Evolutionary conservation across 225 moss, liverwort and hornwort species (phyloP).

Genomic region (Takakia lepidozioides): DNA sequence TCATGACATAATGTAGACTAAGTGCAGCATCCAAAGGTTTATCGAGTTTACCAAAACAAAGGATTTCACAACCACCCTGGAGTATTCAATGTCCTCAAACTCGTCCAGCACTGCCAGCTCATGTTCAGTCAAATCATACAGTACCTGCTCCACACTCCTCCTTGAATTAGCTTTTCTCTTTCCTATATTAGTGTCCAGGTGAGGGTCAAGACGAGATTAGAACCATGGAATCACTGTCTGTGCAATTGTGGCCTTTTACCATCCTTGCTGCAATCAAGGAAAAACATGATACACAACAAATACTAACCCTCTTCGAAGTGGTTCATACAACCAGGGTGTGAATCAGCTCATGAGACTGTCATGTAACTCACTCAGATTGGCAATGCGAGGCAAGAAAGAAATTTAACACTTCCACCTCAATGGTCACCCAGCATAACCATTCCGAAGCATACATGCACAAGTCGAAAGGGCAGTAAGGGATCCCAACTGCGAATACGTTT

Average conservation of each 20-base stretch:
- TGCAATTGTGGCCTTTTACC: no score
- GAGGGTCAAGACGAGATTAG: no score
- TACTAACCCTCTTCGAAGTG: neutral
- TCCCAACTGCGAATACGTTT: no score
- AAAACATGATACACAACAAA: neutral
- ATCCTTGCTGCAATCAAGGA: neutral
- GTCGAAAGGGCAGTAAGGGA: no score
- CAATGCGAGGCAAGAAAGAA: neutral
- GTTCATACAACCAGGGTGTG: neutral
- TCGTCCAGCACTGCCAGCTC: conserved; percentile 65
- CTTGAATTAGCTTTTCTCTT: conserved; percentile 4
- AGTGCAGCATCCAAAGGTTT: no score
- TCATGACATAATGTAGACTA: no score
- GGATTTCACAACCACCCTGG: conserved; percentile 44
- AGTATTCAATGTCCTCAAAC: conserved; percentile 79
- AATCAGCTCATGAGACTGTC: neutral
- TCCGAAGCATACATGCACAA: no score
- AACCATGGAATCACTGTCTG: no score
- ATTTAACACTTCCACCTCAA: neutral
- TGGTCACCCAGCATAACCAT: neutral
- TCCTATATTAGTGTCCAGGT: no score
- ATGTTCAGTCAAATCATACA: conserved; percentile 64
- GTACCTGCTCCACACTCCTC: conserved; percentile 37
- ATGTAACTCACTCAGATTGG: neutral
- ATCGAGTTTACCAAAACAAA: conserved; percentile 33